Conservation (phyloP, 1,284 basidiomycete genomes). For the Cystobasidiaceae sp. region DNA sequence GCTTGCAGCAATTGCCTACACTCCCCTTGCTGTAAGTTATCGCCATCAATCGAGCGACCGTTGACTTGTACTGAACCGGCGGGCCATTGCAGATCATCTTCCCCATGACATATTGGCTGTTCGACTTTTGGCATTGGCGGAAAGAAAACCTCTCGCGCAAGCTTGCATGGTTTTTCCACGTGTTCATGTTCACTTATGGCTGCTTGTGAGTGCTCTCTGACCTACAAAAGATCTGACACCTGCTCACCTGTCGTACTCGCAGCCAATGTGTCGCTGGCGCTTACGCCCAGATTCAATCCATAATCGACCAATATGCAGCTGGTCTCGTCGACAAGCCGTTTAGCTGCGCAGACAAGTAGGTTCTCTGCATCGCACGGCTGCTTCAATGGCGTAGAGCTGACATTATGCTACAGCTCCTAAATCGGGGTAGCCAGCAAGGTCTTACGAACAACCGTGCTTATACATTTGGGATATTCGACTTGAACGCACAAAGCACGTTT, state of each 20-base stretch:
- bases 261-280: background rate
- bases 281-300: background rate
- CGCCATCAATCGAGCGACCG: background rate
- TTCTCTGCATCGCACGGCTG: no score
- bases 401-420: no score
- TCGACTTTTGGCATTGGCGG: background rate
- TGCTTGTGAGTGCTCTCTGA: background rate
- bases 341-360: background rate
- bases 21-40: background rate
- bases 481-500: no score
- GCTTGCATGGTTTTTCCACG: background rate
- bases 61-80: background rate
- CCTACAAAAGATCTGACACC: background rate
- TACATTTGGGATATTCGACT: no score
- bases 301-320: background rate
- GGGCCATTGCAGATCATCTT: background rate
- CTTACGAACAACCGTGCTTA: no score
- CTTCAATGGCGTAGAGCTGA: no score
- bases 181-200: background rate
- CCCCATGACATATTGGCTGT: background rate
- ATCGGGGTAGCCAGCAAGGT: no score
- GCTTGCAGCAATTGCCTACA: background rate
- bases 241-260: background rate
- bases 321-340: background rate
- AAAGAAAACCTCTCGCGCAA: background rate